A percentile compares a stretch with the other conserved stretches of the same genome.
Conservation (phyloP, 768 basidiomycete genomes). For the Kwoniella dendrophila region DNA sequence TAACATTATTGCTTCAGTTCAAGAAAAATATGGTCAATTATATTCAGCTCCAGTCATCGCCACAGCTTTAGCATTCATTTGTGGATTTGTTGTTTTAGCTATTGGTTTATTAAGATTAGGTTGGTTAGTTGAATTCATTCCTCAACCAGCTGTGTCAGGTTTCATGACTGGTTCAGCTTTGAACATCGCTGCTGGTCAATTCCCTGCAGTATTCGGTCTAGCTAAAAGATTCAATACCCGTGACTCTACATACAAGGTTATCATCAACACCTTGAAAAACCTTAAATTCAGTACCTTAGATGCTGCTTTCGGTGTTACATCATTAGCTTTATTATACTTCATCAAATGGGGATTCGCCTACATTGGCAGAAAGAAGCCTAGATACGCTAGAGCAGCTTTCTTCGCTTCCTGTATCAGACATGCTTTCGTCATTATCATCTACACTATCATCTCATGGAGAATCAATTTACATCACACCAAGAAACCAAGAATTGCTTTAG, state of each 20-base stretch:
- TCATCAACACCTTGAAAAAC: constrained; percentile 90
- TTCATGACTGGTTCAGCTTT: constrained; percentile 99
- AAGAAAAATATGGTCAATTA: constrained; percentile 57
- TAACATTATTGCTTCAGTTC: constrained; percentile 73
- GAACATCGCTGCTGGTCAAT: constrained; percentile 82
- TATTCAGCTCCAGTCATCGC: constrained; percentile 78
- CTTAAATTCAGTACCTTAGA: constrained; percentile 70
- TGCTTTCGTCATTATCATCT: constrained; percentile 67
- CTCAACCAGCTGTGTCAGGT: constrained; percentile 57
- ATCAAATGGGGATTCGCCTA: constrained; percentile 54
- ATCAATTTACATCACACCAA: constrained; percentile 70
- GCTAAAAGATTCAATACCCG: constrained; percentile 78
- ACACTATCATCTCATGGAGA: constrained; percentile 81
- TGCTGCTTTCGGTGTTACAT: constrained; percentile 85
- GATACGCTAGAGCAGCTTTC: constrained; percentile 62
- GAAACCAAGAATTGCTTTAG: constrained; percentile 79
- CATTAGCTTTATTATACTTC: constrained; percentile 61
- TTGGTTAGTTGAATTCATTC: constrained; percentile 89
- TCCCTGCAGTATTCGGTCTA: constrained; percentile 87
- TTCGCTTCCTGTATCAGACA: constrained; percentile 62
- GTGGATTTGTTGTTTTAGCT: constrained; percentile 85
- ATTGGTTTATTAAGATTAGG: constrained; percentile 88
- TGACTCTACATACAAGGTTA: constrained; percentile 77
- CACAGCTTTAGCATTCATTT: constrained; percentile 77
- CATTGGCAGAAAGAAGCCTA: constrained; percentile 42